A percentile compares a stretch with the other conserved stretches of the same genome.
phyloP scores from a whole-genome alignment of 2,329 filamentous ascomycete species.

The Zymoseptoria pseudotritici region DNA sequence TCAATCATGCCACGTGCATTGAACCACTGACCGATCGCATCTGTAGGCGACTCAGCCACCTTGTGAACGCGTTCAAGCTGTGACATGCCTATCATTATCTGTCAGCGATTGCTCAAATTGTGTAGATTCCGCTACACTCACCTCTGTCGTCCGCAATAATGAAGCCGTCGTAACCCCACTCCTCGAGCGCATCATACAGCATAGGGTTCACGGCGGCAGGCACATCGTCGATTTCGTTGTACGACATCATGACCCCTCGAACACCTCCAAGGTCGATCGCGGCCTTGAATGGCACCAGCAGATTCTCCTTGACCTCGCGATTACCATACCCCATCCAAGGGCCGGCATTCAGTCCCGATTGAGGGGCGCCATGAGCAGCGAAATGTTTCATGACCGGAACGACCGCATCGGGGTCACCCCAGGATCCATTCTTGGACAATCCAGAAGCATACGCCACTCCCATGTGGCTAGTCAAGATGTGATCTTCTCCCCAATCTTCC shows the following conservation, averaged over 20 bases:
- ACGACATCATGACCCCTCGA: conserved; percentile 15
- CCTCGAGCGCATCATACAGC: conserved; percentile 10
- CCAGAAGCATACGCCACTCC: conserved; percentile 13
- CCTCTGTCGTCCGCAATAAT: conserved; percentile 14
- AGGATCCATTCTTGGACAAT: conserved; percentile 10
- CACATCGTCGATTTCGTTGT: conserved; percentile 13
- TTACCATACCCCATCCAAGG: conserved; percentile 14
- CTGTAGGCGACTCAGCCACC: conserved; percentile 3
- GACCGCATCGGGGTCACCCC: conserved; percentile 8
- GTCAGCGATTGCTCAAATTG: neutral
- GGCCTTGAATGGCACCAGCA: conserved; percentile 11
- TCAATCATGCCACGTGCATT: conserved; percentile 14
- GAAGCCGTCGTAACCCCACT: conserved; percentile 12
- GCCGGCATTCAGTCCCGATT: conserved; percentile 9
- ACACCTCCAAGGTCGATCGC: conserved; percentile 11
- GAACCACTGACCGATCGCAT: conserved; percentile 12
- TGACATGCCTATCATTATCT: conserved; percentile 6
- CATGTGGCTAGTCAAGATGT: conserved; percentile 13
- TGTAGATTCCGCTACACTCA: neutral
- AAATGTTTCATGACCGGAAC: conserved; percentile 17
- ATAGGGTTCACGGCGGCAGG: conserved; percentile 12
- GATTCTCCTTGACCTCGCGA: conserved; percentile 11
- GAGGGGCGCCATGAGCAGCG: conserved; percentile 12
- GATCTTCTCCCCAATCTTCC: conserved; percentile 15
- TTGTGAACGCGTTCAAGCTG: conserved; percentile 6